Evolutionary conservation across 2,329 filamentous ascomycete genomes (phyloP).

Genomic region (Orbilia brochopaga): DNA sequence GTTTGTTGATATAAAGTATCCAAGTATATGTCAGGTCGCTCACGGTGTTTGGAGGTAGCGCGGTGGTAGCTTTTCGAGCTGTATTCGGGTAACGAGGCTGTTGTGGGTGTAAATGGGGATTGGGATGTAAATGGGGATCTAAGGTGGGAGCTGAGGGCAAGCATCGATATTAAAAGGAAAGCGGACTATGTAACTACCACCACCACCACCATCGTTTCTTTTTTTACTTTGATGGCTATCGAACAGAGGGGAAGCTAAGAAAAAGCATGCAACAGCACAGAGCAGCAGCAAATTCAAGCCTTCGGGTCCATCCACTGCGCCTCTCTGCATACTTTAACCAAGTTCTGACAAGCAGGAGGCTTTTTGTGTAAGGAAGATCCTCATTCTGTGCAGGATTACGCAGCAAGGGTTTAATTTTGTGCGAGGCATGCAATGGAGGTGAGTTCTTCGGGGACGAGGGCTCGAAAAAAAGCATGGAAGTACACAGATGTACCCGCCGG

Average conservation of each 20-base stretch:
- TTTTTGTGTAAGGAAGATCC: constrained; percentile 33
- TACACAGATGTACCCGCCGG: background rate
- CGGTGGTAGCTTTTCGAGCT: no score
- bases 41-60: no score
- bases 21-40: no score
- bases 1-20: no score
- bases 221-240: background rate
- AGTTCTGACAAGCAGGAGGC: constrained; percentile 35
- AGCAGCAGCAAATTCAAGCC: constrained; percentile 13
- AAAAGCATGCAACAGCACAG: constrained; percentile 10
- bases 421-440: background rate
- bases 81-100: no score
- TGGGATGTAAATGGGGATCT: background rate
- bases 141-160: background rate
- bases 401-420: constrained; percentile 20
- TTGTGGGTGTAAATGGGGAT: background rate
- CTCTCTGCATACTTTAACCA: constrained; percentile 29
- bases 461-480: background rate
- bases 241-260: background rate
- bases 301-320: constrained; percentile 33
- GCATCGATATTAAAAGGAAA: constrained; percentile 9
- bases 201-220: background rate
- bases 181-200: constrained; percentile 3
- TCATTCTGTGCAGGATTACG: constrained; percentile 17
- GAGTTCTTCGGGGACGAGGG: background rate